A percentile compares a stretch with the other conserved stretches of the same genome.
phyloP scores from a whole-genome alignment of 176 grass and related monocot species.

The Lolium perenne region DNA sequence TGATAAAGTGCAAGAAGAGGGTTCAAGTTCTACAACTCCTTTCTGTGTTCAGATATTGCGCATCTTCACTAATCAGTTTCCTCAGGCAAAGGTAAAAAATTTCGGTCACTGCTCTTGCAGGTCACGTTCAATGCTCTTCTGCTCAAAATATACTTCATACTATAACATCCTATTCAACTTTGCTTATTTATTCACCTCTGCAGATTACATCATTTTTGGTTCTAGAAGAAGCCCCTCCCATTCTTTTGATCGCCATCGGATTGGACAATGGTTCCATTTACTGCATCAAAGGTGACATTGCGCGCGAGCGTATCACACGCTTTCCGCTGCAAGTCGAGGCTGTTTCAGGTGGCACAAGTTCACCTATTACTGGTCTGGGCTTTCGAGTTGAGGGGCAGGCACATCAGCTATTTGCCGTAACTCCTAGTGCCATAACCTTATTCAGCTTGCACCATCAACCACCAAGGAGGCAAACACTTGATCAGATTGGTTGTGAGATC shows the following conservation, averaged over 20 bases:
- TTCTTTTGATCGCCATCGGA: slow-evolving; percentile 80
- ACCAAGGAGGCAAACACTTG: slow-evolving; percentile 79
- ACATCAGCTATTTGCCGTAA: slow-evolving; percentile 86
- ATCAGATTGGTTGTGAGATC: slow-evolving; percentile 80
- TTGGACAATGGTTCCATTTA: slow-evolving; percentile 89
- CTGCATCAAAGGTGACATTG: slow-evolving; percentile 98
- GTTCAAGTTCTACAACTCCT: slow-evolving; percentile 83
- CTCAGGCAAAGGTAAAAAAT: slow-evolving; percentile 80
- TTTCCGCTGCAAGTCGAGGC: slow-evolving; percentile 78
- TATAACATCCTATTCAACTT: slow-evolving; percentile 17
- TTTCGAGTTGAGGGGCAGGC: slow-evolving; percentile 83
- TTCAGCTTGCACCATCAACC: slow-evolving; percentile 90
- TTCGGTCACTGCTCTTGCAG: slow-evolving; percentile 1
- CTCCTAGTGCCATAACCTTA: slow-evolving; percentile 70
- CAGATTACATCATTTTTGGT: slow-evolving; percentile 98
- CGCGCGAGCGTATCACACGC: slow-evolving; percentile 89
- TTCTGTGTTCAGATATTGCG: slow-evolving; percentile 95
- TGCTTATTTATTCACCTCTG: slow-evolving; percentile 29
- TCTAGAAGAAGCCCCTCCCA: slow-evolving; percentile 94
- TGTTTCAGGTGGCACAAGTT: slow-evolving; percentile 47
- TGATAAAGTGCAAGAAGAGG: slow-evolving; percentile 95
- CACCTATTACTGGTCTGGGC: slow-evolving; percentile 76
- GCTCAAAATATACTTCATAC: not conserved
- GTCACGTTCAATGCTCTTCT: not conserved
- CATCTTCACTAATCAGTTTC: slow-evolving; percentile 90